Evolutionary conservation across 2,329 filamentous ascomycete species (phyloP), one percentile per base, ranked within the genome.

Genomic region (Calonectria hongkongensis): DNA sequence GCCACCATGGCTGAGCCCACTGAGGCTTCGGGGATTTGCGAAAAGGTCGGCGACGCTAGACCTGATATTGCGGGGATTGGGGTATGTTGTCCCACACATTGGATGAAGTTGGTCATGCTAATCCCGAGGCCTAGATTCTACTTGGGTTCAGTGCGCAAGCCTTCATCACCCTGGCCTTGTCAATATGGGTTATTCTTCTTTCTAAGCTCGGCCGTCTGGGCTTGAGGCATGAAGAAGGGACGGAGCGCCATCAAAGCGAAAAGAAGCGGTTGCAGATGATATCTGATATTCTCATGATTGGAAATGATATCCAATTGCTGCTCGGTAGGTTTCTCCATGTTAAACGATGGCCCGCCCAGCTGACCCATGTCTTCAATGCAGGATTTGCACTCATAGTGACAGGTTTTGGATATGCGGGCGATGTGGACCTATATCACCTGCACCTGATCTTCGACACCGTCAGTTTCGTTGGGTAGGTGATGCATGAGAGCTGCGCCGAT

Each of bases 51-150:
- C n/a, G 54, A 60, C 12, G 33, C 54, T 12, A 16, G 18, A 15
- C 54, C 54, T 16, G 33, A 60, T 16, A 60, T 60, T 60, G 54
- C 54, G 33, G 54, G 36, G n/a, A 41, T 60, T 60, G 54, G 54
- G 3, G 54, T 60, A 41, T 21, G 33, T 21, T 16, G 33, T 16
- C 54, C 54, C 54, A 39, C 54, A 41, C 21, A 18, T 18, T 28
- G 12, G 18, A 28, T 27, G 36, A 27, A 12, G 9, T 12, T 21
- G n/a, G 7, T 18, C 16, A 10, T 60, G 33, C 54, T 60, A 28
- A 60, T 60, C 41, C 5, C 3, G 6, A 28, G 3, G 2, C 25
- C 28, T 28, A 60, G 54, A 60, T 60, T 60, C 16, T 60, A 13
- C 33, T 60, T 16, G 54, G 54, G 2, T 60, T 60, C 21, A 60